A percentile compares a stretch with the other conserved stretches of the same genome.
Evolutionary conservation across 352 stramenopile species (phyloP).

Genomic region (Plasmopara halstedii): DNA sequence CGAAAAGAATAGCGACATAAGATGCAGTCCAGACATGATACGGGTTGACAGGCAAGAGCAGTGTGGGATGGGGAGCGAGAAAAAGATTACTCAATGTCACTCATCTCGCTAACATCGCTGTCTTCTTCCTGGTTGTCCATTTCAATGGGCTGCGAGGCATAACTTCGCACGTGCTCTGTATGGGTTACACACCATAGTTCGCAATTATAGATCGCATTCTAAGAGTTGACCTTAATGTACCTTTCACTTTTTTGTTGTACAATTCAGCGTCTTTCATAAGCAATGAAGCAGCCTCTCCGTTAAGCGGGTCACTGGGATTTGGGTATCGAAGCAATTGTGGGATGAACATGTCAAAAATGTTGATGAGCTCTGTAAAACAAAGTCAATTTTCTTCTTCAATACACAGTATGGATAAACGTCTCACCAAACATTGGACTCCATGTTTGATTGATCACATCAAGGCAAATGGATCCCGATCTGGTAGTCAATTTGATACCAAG

Average conservation of each 20-base stretch:
- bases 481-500: neutral
- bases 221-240: conserved; percentile 13
- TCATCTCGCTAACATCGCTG: conserved; percentile 83
- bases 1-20: neutral
- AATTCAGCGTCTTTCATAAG: conserved; percentile 83
- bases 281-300: conserved; percentile 83
- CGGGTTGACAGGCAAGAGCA: too few species aligned
- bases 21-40: neutral
- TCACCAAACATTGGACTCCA: conserved; percentile 92
- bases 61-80: neutral
- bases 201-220: neutral
- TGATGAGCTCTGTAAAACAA: conserved; percentile 75
- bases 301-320: conserved; percentile 89
- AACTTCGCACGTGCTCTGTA: conserved; percentile 73
- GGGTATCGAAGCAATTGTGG: conserved; percentile 89
- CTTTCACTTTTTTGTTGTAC: conserved; percentile 86
- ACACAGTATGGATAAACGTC: neutral
- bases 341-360: conserved; percentile 92
- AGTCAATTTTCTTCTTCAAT: neutral
- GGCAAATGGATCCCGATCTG: conserved; percentile 87
- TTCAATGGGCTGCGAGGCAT: conserved; percentile 66
- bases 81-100: conserved; percentile 45
- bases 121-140: conserved; percentile 66
- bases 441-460: conserved; percentile 94
- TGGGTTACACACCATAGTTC: neutral